phyloP scores from a whole-genome alignment of 2,329 filamentous ascomycete species.

The Akanthomyces dipterigenus region DNA sequence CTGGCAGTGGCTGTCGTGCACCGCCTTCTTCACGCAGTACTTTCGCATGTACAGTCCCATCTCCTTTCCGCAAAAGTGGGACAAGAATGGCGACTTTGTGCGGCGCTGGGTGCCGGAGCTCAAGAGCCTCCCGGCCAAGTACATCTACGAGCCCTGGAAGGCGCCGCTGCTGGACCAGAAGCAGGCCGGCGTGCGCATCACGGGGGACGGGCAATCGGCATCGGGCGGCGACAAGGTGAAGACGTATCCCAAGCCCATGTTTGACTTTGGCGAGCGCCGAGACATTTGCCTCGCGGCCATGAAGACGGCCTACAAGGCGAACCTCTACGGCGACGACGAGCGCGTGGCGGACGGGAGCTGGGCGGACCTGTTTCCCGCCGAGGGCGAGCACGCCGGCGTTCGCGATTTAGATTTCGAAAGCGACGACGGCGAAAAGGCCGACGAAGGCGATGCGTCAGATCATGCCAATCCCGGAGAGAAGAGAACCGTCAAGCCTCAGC shows the following conservation, averaged over 20 bases:
- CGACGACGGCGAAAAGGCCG: conserved; percentile 28
- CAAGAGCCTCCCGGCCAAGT: conserved; percentile 54
- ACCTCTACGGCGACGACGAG: conserved; percentile 56
- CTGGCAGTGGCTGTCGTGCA: conserved; percentile 73
- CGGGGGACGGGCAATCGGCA: conserved; percentile 41
- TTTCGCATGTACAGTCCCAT: conserved; percentile 65
- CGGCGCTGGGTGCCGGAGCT: conserved; percentile 63
- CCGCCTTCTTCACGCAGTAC: conserved; percentile 68
- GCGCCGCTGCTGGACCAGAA: conserved; percentile 62
- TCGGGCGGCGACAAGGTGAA: conserved; percentile 28
- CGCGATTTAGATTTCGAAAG: conserved; percentile 24
- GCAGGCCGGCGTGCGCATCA: conserved; percentile 57
- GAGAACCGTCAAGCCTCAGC: conserved; percentile 15
- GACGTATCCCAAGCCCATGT: conserved; percentile 68
- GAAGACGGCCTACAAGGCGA: conserved; percentile 63
- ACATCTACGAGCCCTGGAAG: conserved; percentile 76
- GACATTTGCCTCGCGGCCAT: conserved; percentile 58
- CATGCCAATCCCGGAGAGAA: conserved; percentile 17
- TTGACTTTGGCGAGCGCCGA: conserved; percentile 61
- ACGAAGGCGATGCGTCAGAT: conserved; percentile 21
- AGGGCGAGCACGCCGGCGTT: conserved; percentile 33
- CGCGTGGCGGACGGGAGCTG: conserved; percentile 55
- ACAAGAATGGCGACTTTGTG: conserved; percentile 60
- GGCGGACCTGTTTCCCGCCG: conserved; percentile 38
- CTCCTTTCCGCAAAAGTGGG: conserved; percentile 70